Evolutionary conservation across 2,329 filamentous ascomycete species (phyloP).

Genomic region (Ophiostoma triangulosporum): DNA sequence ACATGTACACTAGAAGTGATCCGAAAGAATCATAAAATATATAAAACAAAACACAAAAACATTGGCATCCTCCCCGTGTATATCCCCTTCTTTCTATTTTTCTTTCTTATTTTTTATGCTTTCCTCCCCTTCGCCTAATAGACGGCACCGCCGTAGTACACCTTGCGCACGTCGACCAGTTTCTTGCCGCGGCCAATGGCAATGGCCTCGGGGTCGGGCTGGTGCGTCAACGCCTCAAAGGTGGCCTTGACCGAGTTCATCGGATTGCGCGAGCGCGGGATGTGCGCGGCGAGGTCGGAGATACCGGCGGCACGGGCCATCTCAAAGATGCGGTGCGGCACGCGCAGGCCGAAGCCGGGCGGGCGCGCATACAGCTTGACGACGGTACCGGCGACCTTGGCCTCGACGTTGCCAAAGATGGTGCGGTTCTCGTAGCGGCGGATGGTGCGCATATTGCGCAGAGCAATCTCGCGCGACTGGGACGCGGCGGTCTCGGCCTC

Average conservation of each 20-base stretch:
- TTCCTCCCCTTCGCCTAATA: conserved; percentile 26
- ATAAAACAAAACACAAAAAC: not conserved
- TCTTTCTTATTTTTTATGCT: not conserved
- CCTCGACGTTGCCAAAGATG: conserved; percentile 71
- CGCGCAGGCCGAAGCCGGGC: conserved; percentile 93
- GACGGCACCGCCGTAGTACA: conserved; percentile 81
- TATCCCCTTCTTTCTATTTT: not conserved
- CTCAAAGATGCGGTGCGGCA: conserved; percentile 84
- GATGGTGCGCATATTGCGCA: conserved; percentile 88
- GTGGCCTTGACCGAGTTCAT: conserved; percentile 97
- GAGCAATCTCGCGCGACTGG: conserved; percentile 68
- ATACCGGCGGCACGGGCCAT: conserved; percentile 82
- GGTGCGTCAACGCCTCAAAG: conserved; percentile 67
- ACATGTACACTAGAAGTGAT: not conserved
- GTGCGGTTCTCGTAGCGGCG: conserved; percentile 83
- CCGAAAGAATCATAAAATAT: not conserved
- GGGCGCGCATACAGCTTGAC: conserved; percentile 71
- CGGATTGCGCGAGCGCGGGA: conserved; percentile 77
- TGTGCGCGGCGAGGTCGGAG: conserved; percentile 69
- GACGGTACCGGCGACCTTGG: conserved; percentile 78
- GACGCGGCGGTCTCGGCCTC: conserved; percentile 53
- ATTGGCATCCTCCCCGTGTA: not conserved
- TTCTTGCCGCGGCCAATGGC: conserved; percentile 85
- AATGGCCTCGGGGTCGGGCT: conserved; percentile 79
- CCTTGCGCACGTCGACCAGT: conserved; percentile 88